Conservation (phyloP, 2,329 filamentous ascomycete genomes). For the Microdochium trichocladiopsis region DNA sequence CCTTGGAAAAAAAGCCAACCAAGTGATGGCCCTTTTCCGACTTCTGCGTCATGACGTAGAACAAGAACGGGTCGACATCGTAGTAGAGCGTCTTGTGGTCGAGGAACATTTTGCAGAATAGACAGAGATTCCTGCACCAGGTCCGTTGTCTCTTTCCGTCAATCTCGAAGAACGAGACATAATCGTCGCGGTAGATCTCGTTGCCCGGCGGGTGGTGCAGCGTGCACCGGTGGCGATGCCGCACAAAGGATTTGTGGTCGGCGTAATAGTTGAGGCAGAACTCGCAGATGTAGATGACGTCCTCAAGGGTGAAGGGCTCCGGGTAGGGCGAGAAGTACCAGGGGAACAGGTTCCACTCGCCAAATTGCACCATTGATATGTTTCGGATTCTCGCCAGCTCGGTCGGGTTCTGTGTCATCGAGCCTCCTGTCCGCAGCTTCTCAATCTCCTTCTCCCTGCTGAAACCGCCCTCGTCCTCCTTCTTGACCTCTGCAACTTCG, state of each 20-base stretch:
- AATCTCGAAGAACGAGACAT: constrained; percentile 94
- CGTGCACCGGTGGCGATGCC: constrained; percentile 85
- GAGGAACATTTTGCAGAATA: constrained; percentile 92
- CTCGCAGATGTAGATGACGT: constrained; percentile 94
- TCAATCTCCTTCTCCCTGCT: constrained; percentile 90
- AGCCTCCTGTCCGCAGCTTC: constrained; percentile 86
- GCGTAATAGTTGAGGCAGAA: constrained; percentile 93
- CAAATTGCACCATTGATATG: constrained; percentile 90
- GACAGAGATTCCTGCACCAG: constrained; percentile 92
- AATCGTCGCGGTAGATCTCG: constrained; percentile 93
- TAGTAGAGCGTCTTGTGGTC: constrained; percentile 98
- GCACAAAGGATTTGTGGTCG: constrained; percentile 70
- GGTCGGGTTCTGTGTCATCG: constrained; percentile 97
- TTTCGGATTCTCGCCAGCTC: constrained; percentile 96
- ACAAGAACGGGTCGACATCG: constrained; percentile 97
- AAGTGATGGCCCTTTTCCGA: constrained; percentile 88
- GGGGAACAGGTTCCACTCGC: constrained; percentile 82
- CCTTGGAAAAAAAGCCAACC: constrained; percentile 99
- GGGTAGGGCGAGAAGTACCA: constrained; percentile 99
- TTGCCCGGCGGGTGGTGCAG: constrained; percentile 92
- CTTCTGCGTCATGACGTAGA: constrained; percentile 93
- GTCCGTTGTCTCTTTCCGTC: constrained; percentile 90
- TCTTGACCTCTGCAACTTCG: constrained; percentile 29
- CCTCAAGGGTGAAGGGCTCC: constrained; percentile 77
- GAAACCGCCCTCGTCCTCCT: constrained; percentile 48